These are phyloP conservation scores for Ophiostoma populinum DNA, from an alignment of 2,329 filamentous ascomycete genomes.

Conservation along the genomic window DNA sequence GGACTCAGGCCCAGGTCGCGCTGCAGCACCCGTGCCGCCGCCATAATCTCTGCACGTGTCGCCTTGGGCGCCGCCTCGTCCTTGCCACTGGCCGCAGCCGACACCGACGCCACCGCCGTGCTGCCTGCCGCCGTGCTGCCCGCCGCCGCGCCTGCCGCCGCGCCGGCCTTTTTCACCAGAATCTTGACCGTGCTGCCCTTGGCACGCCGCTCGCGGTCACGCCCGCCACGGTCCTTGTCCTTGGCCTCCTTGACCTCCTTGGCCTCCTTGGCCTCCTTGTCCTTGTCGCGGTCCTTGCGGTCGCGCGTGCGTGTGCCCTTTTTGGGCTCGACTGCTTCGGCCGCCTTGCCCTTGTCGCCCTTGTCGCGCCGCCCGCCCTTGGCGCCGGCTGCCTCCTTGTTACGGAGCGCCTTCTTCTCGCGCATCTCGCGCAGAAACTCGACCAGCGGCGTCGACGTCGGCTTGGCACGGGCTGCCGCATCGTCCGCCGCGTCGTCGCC, in stretches of 20 bases:
- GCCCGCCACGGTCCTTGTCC: slow-evolving; percentile 27
- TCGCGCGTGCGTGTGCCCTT: slow-evolving; percentile 25
- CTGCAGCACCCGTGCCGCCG: slow-evolving; percentile 47
- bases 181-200: slow-evolving; percentile 48
- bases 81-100: too few species aligned
- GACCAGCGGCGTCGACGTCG: slow-evolving; percentile 73
- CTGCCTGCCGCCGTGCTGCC: slow-evolving; percentile 17
- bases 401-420: slow-evolving; percentile 73
- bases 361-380: slow-evolving; percentile 22
- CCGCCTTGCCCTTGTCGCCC: not conserved
- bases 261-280: slow-evolving; percentile 46
- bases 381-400: slow-evolving; percentile 36
- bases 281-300: slow-evolving; percentile 31
- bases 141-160: slow-evolving; percentile 35
- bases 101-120: too few species aligned
- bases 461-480: slow-evolving; percentile 36
- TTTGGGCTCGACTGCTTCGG: too few species aligned
- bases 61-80: slow-evolving; percentile 29
- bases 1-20: slow-evolving; percentile 48
- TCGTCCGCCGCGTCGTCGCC: slow-evolving; percentile 34
- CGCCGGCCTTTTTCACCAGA: slow-evolving; percentile 38
- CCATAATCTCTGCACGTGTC: slow-evolving; percentile 41
- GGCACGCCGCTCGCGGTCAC: slow-evolving; percentile 25
- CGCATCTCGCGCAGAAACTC: slow-evolving; percentile 76
- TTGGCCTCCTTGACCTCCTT: not conserved